Percentiles rank a stretch among this genome's conserved stretches.
Conservation (phyloP, 1,284 basidiomycete species). For the Leccinum griseonigrum region DNA sequence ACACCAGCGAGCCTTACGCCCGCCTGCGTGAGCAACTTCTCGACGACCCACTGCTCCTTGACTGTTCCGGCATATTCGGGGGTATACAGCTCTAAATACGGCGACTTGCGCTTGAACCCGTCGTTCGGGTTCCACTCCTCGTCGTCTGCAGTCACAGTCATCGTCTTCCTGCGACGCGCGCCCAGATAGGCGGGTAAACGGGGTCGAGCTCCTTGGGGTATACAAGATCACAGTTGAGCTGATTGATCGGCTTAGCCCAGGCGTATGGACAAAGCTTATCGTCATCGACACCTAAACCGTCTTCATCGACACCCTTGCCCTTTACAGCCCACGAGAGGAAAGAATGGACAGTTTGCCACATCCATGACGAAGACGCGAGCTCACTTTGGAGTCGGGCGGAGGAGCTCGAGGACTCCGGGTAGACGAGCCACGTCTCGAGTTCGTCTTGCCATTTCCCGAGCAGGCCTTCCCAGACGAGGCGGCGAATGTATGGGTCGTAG, state of each 20-base stretch:
- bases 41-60: slow-evolving; percentile 65
- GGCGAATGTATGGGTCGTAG: slow-evolving; percentile 88
- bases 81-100: slow-evolving; percentile 80
- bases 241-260: slow-evolving; percentile 70
- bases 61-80: slow-evolving; percentile 76
- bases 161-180: not conserved
- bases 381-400: slow-evolving; percentile 4
- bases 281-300: slow-evolving; percentile 49
- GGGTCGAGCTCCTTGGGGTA: slow-evolving; percentile 71
- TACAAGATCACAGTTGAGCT: slow-evolving; percentile 75
- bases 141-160: not conserved
- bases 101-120: slow-evolving; percentile 17
- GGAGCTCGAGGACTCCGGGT: slow-evolving; percentile 41
- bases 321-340: slow-evolving; percentile 11
- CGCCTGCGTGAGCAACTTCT: slow-evolving; percentile 78
- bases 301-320: not conserved
- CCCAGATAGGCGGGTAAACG: slow-evolving; percentile 11
- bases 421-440: slow-evolving; percentile 60
- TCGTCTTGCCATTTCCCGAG: slow-evolving; percentile 62
- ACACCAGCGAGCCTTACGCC: slow-evolving; percentile 81
- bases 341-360: slow-evolving; percentile 30
- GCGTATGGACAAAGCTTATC: slow-evolving; percentile 72
- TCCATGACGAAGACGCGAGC: not conserved
- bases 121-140: slow-evolving; percentile 10
- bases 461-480: slow-evolving; percentile 82